These are phyloP conservation scores for Paraconiothyrium brasiliense DNA, from an alignment of 2,329 filamentous ascomycete genomes.

Conservation along the genomic window DNA sequence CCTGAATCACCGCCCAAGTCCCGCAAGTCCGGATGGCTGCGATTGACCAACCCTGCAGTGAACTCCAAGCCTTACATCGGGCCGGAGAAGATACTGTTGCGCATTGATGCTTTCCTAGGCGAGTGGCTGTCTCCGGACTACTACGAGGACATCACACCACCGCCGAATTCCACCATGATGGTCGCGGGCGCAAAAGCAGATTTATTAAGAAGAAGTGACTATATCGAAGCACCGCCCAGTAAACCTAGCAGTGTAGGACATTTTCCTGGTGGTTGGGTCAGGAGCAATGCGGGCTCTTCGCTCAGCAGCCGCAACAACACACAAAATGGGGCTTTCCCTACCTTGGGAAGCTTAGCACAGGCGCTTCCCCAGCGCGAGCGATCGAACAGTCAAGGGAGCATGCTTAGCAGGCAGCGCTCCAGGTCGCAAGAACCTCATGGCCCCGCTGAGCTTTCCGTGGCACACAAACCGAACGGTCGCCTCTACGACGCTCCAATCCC, in stretches of 20 bases:
- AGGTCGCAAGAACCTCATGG: constrained; percentile 36
- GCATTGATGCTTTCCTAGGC: constrained; percentile 90
- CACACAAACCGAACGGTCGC: constrained; percentile 37
- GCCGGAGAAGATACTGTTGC: constrained; percentile 60
- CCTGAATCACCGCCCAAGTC: not conserved
- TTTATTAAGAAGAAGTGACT: constrained; percentile 78
- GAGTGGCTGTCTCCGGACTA: constrained; percentile 97
- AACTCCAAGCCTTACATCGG: constrained; percentile 44
- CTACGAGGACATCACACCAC: constrained; percentile 90
- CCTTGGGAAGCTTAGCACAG: constrained; percentile 50
- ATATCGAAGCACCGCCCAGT: constrained; percentile 57
- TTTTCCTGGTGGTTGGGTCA: constrained; percentile 67
- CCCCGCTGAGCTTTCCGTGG: constrained; percentile 29
- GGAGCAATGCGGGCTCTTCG: constrained; percentile 36
- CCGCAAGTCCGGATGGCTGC: constrained; percentile 6
- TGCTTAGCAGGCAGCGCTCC: constrained; percentile 31
- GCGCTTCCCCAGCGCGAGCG: constrained; percentile 54
- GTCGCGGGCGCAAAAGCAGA: constrained; percentile 88
- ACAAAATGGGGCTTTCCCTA: constrained; percentile 32
- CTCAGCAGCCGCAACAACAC: constrained; percentile 27
- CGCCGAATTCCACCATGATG: constrained; percentile 87
- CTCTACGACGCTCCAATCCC: constrained; percentile 80
- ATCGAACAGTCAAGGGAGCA: constrained; percentile 53
- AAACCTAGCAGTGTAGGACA: constrained; percentile 55
- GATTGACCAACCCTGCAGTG: constrained; percentile 38